These are phyloP conservation scores for Colletotrichum orbiculare DNA, from an alignment of 2,329 filamentous ascomycete genomes.

Conservation along the genomic window DNA sequence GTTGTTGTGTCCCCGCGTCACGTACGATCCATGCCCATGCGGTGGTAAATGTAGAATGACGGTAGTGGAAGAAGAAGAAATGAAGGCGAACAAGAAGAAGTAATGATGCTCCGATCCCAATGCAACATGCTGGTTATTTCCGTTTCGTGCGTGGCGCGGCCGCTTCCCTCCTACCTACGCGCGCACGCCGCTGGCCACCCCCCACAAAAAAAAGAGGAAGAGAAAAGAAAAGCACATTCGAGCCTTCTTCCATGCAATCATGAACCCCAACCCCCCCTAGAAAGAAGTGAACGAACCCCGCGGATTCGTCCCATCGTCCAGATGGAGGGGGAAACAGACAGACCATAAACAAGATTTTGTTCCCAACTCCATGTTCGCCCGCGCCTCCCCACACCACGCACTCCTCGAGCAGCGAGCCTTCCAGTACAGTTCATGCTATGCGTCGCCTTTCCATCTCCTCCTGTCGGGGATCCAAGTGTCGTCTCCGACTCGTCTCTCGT, in stretches of 20 bases:
- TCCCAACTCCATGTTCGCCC: slow-evolving; percentile 33
- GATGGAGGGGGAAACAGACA: too few relatives aligned
- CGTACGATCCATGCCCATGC: too few relatives aligned
- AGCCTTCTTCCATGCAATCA: slow-evolving; percentile 30
- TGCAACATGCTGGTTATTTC: slow-evolving; percentile 34
- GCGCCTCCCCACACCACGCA: background rate
- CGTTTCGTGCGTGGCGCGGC: slow-evolving; percentile 8
- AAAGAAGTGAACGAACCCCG: too few relatives aligned
- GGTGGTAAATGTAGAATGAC: slow-evolving; percentile 21
- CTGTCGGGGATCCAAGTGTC: slow-evolving; percentile 40
- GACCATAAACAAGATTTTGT: slow-evolving; percentile 21
- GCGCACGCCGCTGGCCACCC: background rate
- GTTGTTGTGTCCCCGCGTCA: too few relatives aligned
- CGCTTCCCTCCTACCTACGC: too few relatives aligned
- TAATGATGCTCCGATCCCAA: slow-evolving; percentile 32
- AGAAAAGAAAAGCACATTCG: slow-evolving; percentile 11
- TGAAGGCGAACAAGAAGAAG: slow-evolving; percentile 18
- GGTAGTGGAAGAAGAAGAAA: slow-evolving; percentile 20
- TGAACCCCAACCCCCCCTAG: slow-evolving; percentile 1
- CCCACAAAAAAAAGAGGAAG: slow-evolving; percentile 5
- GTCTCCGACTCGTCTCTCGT: slow-evolving; percentile 58
- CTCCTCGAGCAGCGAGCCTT: slow-evolving; percentile 17
- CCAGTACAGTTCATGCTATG: slow-evolving; percentile 27
- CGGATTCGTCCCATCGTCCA: too few relatives aligned
- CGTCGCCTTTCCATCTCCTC: slow-evolving; percentile 37